phyloP scores from a whole-genome alignment of 352 stramenopile species.

The Phytophthora syringae region DNA sequence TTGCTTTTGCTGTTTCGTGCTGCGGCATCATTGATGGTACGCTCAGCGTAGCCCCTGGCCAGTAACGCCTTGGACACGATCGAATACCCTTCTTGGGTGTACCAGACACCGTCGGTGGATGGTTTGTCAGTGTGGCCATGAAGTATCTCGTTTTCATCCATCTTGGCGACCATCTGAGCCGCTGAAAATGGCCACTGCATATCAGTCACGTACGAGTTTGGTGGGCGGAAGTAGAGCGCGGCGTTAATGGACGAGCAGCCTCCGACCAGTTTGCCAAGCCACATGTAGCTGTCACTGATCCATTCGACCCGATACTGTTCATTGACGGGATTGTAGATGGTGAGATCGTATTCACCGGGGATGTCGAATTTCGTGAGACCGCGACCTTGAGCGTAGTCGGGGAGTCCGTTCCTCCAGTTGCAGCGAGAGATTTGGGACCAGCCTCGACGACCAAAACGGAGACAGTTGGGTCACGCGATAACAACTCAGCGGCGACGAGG shows the following conservation, averaged over 20 bases:
- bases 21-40: constrained; percentile 50
- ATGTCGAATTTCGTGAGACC: constrained; percentile 77
- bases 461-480: constrained; percentile 54
- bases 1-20: constrained; percentile 61
- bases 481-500: constrained; percentile 63
- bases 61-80: constrained; percentile 48
- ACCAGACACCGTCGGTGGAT: constrained; percentile 53
- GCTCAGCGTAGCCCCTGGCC: constrained; percentile 41
- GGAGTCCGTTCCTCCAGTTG: constrained; percentile 54
- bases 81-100: constrained; percentile 60
- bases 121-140: constrained; percentile 56
- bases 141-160: constrained; percentile 55
- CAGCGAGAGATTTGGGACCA: constrained; percentile 46
- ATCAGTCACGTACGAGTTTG: constrained; percentile 53
- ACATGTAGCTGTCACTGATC: constrained; percentile 54
- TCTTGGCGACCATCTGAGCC: constrained; percentile 66
- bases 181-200: constrained; percentile 61
- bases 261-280: constrained; percentile 79
- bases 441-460: constrained; percentile 72
- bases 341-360: constrained; percentile 61
- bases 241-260: constrained; percentile 87
- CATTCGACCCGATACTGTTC: constrained; percentile 62
- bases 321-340: constrained; percentile 48
- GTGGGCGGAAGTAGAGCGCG: constrained; percentile 81
- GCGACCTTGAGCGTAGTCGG: constrained; percentile 44